Base-by-base conservation (phyloP, 2,329 filamentous ascomycete genomes). In the Graphiopsis chlorocephala region DNA sequence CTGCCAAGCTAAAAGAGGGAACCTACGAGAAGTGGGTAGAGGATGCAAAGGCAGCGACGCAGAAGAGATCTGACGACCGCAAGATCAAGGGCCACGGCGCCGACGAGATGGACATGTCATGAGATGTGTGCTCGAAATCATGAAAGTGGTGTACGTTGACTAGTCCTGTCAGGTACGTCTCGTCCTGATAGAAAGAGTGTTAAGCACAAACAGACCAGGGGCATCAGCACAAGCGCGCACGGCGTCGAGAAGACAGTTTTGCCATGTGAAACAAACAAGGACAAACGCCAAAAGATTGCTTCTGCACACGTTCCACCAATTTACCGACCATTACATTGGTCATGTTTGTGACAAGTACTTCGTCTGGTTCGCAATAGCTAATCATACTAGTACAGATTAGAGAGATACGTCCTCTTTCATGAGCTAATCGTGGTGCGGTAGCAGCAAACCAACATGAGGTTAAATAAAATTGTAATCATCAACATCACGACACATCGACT, bases 11-110 rank as follows among this genome's bases (percentile, higher is more conserved):
- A 47, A 81, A 83, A 66, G 84, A 89, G 68, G 85, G 81, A 14
- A 87, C 83, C 14, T 95, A 94, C 76, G 84, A 89, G 1, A 81
- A 81, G 72, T 96, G 92, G 91, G 80, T 95, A 17, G 85, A 86
- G 62, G 87, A 90, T 64, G 87, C 87, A 17, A 84, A 88, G 78
- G 79, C 80, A 68, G 83, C 84, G 74, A 88, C 83, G 23, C 79
- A 81, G 73, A 80, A 80, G 73, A 74, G 80, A 66, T 76, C 77
- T 61, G 82, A 79, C 66, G 83, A 82, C 68, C 69, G 77, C 66
- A 77, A 74, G 72, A 80, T 78, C 74, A 76, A 74, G 69, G 76
- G 76, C 28, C 69, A 72, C 67, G 70, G 68, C 25, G 75, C 71
- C 64, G 80, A 78, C 62, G 77, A 78, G 68, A 77, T 77, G 77